phyloP scores from a whole-genome alignment of 257 asterid species.

The Datura wrightii region DNA sequence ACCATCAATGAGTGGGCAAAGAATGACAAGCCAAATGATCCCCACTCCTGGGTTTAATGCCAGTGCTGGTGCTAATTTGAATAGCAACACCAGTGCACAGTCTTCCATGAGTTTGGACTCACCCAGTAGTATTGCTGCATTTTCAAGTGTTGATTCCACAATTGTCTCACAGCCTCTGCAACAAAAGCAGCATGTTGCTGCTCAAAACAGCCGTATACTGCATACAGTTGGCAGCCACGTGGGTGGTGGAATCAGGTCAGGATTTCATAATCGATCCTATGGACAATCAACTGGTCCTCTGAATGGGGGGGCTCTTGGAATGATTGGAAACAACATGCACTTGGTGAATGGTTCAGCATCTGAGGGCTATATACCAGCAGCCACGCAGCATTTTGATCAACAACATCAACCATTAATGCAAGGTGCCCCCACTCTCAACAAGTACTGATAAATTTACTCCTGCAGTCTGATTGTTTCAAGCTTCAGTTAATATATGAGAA shows the following conservation, averaged over 20 bases:
- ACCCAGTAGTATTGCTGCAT: constrained; percentile 56
- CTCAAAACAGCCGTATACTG: constrained; percentile 81
- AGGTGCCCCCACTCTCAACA: constrained; percentile 50
- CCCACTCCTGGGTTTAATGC: constrained; percentile 89
- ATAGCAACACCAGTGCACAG: constrained; percentile 53
- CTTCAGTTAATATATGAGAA: not conserved
- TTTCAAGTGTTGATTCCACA: constrained; percentile 66
- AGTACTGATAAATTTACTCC: constrained; percentile 6
- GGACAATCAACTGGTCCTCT: constrained; percentile 66
- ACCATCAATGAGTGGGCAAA: constrained; percentile 68
- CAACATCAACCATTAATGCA: constrained; percentile 69
- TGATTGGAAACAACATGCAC: constrained; percentile 59
- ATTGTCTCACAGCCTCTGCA: constrained; percentile 66
- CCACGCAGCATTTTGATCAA: constrained; percentile 62
- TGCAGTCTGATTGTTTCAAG: constrained; percentile 14
- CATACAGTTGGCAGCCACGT: constrained; percentile 84
- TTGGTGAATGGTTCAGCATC: constrained; percentile 56
- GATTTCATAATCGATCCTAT: constrained; percentile 76
- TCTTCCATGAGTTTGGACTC: constrained; percentile 62
- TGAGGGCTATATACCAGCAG: constrained; percentile 62
- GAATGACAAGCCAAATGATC: constrained; percentile 90
- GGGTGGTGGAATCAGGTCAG: constrained; percentile 83
- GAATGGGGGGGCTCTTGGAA: constrained; percentile 71
- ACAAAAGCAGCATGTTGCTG: constrained; percentile 78
- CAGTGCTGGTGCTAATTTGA: constrained; percentile 45